Percentiles rank a stretch among this genome's conserved stretches.
phyloP scores from a whole-genome alignment of 2,329 filamentous ascomycete species.

The Pseudopithomyces maydicus region DNA sequence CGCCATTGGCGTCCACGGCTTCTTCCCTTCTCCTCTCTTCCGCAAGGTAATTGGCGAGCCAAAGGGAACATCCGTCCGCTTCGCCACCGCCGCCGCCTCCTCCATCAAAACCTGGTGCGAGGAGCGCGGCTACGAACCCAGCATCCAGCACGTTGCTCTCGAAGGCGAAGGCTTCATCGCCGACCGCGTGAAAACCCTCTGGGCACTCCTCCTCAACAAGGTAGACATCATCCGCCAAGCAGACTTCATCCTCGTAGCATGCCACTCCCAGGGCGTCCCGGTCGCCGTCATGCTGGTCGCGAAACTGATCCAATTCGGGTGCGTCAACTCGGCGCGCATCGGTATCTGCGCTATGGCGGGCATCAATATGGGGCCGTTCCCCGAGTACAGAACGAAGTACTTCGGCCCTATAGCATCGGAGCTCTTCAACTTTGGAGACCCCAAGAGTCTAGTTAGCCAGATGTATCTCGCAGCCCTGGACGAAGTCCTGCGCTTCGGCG shows the following conservation, averaged over 20 bases:
- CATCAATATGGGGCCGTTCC: conserved; percentile 90
- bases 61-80: conserved; percentile 92
- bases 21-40: conserved; percentile 85
- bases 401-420: conserved; percentile 91
- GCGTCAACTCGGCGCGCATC: conserved; percentile 75
- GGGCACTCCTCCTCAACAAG: conserved; percentile 94
- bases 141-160: conserved; percentile 91
- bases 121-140: conserved; percentile 68
- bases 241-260: conserved; percentile 89
- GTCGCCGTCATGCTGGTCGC: conserved; percentile 91
- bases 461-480: conserved; percentile 79
- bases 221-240: conserved; percentile 86
- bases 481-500: conserved; percentile 76
- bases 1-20: conserved; percentile 91
- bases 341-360: conserved; percentile 90
- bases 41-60: conserved; percentile 93
- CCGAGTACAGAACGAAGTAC: conserved; percentile 87
- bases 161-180: conserved; percentile 93
- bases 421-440: conserved; percentile 89
- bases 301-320: conserved; percentile 88
- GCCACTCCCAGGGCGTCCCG: conserved; percentile 94
- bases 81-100: conserved; percentile 83
- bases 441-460: conserved; percentile 79
- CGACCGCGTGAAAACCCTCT: conserved; percentile 87
- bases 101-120: conserved; percentile 85